A percentile compares a stretch with the other conserved stretches of the same genome.
Evolutionary conservation across 345 rosid species (phyloP).

Genomic region (Gossypium anomalum): DNA sequence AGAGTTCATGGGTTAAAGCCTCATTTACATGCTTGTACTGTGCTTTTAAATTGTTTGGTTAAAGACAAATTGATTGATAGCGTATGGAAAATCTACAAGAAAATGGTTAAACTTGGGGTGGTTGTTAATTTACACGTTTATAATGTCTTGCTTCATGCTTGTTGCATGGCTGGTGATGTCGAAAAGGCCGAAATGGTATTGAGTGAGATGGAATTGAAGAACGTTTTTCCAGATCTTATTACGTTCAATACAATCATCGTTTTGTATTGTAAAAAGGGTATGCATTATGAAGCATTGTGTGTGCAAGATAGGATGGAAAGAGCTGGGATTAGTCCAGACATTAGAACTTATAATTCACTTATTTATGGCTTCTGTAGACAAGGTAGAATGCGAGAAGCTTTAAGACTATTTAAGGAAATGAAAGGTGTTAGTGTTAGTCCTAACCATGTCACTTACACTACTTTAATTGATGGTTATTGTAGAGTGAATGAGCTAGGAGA

Average conservation of each 20-base stretch:
- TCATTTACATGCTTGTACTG: constrained; percentile 91
- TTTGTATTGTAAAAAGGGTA: constrained; percentile 71
- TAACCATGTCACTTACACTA: constrained; percentile 71
- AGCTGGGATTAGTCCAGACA: constrained; percentile 63
- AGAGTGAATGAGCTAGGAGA: constrained; percentile 67
- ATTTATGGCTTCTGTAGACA: constrained; percentile 72
- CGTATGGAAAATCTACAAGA: constrained; percentile 80
- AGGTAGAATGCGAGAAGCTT: constrained; percentile 93
- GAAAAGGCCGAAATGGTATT: constrained; percentile 67
- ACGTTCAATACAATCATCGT: constrained; percentile 78
- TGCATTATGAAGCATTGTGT: constrained; percentile 83
- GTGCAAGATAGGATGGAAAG: constrained; percentile 87
- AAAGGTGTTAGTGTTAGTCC: constrained; percentile 40
- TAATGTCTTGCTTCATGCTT: constrained; percentile 85
- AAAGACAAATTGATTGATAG: constrained; percentile 65
- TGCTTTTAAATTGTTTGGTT: constrained; percentile 56
- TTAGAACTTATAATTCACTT: constrained; percentile 75
- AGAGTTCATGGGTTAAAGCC: constrained; percentile 47
- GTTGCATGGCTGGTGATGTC: constrained; percentile 67
- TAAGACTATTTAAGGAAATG: constrained; percentile 64
- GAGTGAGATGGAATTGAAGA: constrained; percentile 71
- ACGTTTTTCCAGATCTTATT: constrained; percentile 58
- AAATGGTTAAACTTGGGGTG: constrained; percentile 67
- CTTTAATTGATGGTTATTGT: constrained; percentile 88
- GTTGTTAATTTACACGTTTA: constrained; percentile 68